Conservation (phyloP, 768 basidiomycete species). For the Hysterangium stoloniferum region DNA sequence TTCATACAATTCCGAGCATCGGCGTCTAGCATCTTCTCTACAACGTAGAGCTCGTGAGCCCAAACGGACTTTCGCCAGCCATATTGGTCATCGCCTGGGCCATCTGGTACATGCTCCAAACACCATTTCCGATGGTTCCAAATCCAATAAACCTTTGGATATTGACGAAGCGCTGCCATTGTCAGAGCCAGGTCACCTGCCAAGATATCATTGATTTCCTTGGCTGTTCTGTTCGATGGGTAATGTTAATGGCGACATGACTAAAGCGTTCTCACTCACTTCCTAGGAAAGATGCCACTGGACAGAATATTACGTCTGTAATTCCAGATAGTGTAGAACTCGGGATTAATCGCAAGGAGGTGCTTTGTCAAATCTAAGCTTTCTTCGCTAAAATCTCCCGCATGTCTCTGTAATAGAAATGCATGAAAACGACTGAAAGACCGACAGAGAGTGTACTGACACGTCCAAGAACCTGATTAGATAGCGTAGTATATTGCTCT, state of each 20-base stretch:
- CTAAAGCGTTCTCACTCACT: conserved; percentile 34
- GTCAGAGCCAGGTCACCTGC: conserved; percentile 74
- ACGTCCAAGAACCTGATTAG: conserved; percentile 60
- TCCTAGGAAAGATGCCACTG: conserved; percentile 57
- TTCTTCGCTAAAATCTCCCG: conserved; percentile 59
- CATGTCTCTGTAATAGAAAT: conserved; percentile 48
- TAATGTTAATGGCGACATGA: neutral
- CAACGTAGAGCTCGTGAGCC: conserved; percentile 78
- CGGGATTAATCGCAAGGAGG: conserved; percentile 80
- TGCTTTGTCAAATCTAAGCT: conserved; percentile 71
- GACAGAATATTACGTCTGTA: conserved; percentile 77
- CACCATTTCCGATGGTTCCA: conserved; percentile 99
- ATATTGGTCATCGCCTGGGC: conserved; percentile 44
- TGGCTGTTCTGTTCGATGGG: conserved; percentile 39
- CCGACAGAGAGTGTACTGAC: conserved; percentile 1
- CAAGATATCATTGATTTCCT: conserved; percentile 56
- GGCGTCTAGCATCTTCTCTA: conserved; percentile 86
- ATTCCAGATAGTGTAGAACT: conserved; percentile 97
- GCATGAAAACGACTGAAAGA: neutral
- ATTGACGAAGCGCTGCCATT: conserved; percentile 64
- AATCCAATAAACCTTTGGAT: conserved; percentile 97
- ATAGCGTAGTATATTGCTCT: conserved; percentile 61
- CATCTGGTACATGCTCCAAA: conserved; percentile 75
- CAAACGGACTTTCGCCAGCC: conserved; percentile 79
- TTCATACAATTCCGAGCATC: conserved; percentile 89